phyloP scores from a whole-genome alignment of 1,284 basidiomycete species.

The Microbotryomycetes sp. region DNA sequence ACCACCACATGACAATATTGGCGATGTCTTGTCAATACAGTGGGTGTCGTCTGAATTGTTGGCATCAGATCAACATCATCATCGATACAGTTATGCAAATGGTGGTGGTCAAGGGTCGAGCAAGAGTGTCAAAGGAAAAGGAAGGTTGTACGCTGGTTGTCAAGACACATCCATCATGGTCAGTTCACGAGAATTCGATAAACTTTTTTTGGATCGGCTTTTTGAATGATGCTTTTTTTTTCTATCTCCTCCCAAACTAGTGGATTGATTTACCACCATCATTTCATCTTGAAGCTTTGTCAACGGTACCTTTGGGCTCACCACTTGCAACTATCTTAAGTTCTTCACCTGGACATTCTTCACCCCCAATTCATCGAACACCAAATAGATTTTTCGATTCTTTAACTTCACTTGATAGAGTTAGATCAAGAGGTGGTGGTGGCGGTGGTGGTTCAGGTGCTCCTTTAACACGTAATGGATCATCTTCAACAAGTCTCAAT shows the following conservation, averaged over 20 bases:
- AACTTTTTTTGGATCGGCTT: too few species aligned
- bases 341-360: constrained; percentile 8
- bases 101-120: constrained; percentile 5
- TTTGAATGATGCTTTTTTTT: not conserved
- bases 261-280: constrained; percentile 31
- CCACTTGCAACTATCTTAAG: constrained; percentile 7
- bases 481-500: not conserved
- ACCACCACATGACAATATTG: constrained; percentile 78
- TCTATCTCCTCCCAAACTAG: constrained; percentile 4
- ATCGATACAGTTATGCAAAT: constrained; percentile 48
- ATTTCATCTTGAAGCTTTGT: constrained; percentile 16
- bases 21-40: constrained; percentile 81
- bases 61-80: constrained; percentile 4
- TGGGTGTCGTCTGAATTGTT: constrained; percentile 65
- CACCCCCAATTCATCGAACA: constrained; percentile 24
- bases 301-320: not conserved
- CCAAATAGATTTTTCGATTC: constrained; percentile 37
- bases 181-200: too few species aligned
- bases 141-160: constrained; percentile 30
- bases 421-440: not conserved
- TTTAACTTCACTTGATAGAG: constrained; percentile 25
- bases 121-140: constrained; percentile 15
- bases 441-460: too few species aligned
- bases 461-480: not conserved
- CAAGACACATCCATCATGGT: constrained; percentile 35